A percentile compares a stretch with the other conserved stretches of the same genome.
Conservation (phyloP, 2,329 filamentous ascomycete species). For the Ophiostoma sp. region DNA sequence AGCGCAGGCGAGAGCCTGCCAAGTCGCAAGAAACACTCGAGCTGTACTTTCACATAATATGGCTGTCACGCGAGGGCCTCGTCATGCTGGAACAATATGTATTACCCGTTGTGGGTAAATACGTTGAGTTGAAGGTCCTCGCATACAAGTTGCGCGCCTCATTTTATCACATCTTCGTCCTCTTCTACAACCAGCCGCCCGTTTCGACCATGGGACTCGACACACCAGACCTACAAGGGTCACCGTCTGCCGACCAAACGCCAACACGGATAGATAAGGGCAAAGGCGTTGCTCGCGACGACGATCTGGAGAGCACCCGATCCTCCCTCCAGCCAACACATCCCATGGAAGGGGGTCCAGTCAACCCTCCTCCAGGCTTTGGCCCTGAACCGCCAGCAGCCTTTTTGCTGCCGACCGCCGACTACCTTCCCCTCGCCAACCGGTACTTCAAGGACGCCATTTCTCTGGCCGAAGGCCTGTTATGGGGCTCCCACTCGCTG, state of each 20-base stretch:
- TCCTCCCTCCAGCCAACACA: slow-evolving; percentile 52
- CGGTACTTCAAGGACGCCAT: slow-evolving; percentile 79
- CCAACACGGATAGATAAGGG: slow-evolving; percentile 48
- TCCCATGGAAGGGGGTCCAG: slow-evolving; percentile 58
- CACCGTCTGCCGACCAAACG: slow-evolving; percentile 36
- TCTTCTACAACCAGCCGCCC: slow-evolving; percentile 89
- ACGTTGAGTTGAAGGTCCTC: slow-evolving; percentile 82
- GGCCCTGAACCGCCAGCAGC: slow-evolving; percentile 56
- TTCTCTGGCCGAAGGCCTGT: slow-evolving; percentile 68
- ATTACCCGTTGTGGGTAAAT: slow-evolving; percentile 77
- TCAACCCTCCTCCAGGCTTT: slow-evolving; percentile 59
- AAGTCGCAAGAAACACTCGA: slow-evolving; percentile 76
- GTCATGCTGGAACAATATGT: slow-evolving; percentile 86
- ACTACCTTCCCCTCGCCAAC: slow-evolving; percentile 82
- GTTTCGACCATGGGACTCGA: slow-evolving; percentile 63
- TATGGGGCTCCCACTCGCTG: slow-evolving; percentile 87
- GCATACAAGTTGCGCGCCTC: slow-evolving; percentile 89
- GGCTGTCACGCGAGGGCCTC: slow-evolving; percentile 89
- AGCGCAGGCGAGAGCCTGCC: slow-evolving; percentile 78
- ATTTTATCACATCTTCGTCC: slow-evolving; percentile 94
- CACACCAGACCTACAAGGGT: slow-evolving; percentile 47
- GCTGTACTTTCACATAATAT: slow-evolving; percentile 85
- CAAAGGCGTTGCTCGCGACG: slow-evolving; percentile 48
- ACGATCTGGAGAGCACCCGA: slow-evolving; percentile 40
- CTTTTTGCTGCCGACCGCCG: slow-evolving; percentile 74